phyloP scores from a whole-genome alignment of 257 asterid species.

The Thymus quinquecostatus region DNA sequence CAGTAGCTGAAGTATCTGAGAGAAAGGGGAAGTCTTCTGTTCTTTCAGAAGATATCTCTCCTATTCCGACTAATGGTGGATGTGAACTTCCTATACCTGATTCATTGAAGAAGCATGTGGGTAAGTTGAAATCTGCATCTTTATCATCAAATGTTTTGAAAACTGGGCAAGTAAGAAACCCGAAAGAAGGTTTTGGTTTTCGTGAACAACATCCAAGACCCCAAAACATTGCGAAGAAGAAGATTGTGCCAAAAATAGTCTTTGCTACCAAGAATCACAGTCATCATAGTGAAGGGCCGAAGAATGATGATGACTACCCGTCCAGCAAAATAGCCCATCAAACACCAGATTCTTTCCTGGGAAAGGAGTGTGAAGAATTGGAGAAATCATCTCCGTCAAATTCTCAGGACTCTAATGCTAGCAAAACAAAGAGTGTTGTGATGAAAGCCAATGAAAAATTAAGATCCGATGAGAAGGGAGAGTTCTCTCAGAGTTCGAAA shows the following conservation, averaged over 20 bases:
- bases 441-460: conserved; percentile 50
- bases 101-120: conserved; percentile 36
- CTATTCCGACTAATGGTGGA: conserved; percentile 26
- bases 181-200: conserved; percentile 36
- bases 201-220: conserved; percentile 43
- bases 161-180: conserved; percentile 41
- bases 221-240: conserved; percentile 54
- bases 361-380: conserved; percentile 35
- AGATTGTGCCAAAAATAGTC: conserved; percentile 31
- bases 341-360: conserved; percentile 36
- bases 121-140: conserved; percentile 36
- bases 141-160: conserved; percentile 33
- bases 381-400: conserved; percentile 44
- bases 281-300: conserved; percentile 38
- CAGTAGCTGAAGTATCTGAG: conserved; percentile 28
- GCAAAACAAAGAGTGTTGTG: conserved; percentile 44
- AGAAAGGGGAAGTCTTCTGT: conserved; percentile 33
- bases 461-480: conserved; percentile 64
- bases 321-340: conserved; percentile 33
- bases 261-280: conserved; percentile 31
- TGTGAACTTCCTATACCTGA: conserved; percentile 33
- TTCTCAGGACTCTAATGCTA: conserved; percentile 32
- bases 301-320: conserved; percentile 24
- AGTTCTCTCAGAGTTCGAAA: conserved; percentile 75
- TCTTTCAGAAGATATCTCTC: conserved; percentile 23